Conservation (phyloP, 1,284 basidiomycete species). For the Microbotryum lychnidis-dioicae region DNA sequence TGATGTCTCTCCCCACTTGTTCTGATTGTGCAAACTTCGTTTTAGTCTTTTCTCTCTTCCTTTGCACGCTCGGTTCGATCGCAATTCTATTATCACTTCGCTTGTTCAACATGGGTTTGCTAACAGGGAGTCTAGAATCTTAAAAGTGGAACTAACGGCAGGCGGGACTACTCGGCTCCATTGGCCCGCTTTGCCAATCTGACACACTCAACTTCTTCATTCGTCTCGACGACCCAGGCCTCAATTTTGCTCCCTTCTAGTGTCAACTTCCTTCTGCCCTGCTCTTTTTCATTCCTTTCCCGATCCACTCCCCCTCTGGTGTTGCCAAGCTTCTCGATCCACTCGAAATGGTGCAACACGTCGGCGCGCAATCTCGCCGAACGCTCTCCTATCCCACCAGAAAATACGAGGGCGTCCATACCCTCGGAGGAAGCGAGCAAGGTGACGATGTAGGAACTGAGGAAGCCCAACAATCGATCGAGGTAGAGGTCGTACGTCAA, state of each 20-base stretch:
- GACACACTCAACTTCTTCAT: slow-evolving; percentile 44
- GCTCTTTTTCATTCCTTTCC: slow-evolving; percentile 45
- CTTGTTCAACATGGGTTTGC: no score
- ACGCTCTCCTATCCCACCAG: slow-evolving; percentile 76
- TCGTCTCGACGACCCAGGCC: slow-evolving; percentile 47
- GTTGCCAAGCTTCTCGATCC: slow-evolving; percentile 35
- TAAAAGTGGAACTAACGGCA: no score
- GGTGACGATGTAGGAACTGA: slow-evolving; percentile 19
- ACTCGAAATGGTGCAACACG: slow-evolving; percentile 50
- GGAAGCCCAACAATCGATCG: slow-evolving; percentile 53
- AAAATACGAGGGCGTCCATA: slow-evolving; percentile 72
- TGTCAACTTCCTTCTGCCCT: slow-evolving; percentile 38
- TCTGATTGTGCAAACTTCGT: no score
- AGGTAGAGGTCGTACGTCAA: slow-evolving; percentile 57
- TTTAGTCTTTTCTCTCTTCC: no score
- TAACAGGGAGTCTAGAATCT: no score
- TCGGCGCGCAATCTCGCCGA: slow-evolving; percentile 54
- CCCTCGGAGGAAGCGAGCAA: slow-evolving; percentile 8
- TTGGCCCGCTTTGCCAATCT: neutral
- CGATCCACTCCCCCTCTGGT: slow-evolving; percentile 53
- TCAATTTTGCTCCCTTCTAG: slow-evolving; percentile 38
- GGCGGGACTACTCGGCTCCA: no score
- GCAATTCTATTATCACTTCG: no score
- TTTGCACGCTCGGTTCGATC: no score
- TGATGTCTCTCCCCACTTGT: no score